Base-by-base conservation (phyloP, 345 rosid genomes). In the Acer saccharum region DNA sequence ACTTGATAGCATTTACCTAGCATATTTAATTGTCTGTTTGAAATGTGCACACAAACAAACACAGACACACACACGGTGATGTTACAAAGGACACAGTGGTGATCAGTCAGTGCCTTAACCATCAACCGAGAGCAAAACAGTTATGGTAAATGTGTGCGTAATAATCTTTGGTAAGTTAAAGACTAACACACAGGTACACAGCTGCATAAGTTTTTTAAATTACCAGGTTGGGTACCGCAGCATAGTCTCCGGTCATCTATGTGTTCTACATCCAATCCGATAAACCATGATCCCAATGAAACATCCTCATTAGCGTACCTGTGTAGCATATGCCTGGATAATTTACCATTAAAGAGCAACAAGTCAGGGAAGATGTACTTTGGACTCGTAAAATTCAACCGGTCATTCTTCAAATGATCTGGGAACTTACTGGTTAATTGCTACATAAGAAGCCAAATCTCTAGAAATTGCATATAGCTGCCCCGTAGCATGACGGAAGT, bases 401-500 rank as follows among this genome's bases (percentile, higher is more conserved):
- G 43, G 14, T 25, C 57, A 11, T 35, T 52, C n/a, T n/a, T 60
- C 12, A 23, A 10, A 65, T 63, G 55, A 65, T 0, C 67, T 16
- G 3, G 48, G 25, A 78, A 82, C 95, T 86, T 85, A 95, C 98
- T 85, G 97, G 87, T 95, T 95, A 71, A 90, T 89, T 17, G 97
- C 90, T 87, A 95, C 83, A 63, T 95, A 92, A 63, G 95, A 81
- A n/a, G 98, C 98, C 69, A 95, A 79, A 77, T 90, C 98, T 82
- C 88, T 92, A 63, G 98, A 95, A 69, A 93, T 80, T 7, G 98
- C 98, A 23, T 95, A 95, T 61, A 95, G 90, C 87, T 95, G 98
- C n/a, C 98, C 98, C 0, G 98, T 93, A 64, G 98, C 98, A 83
- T 95, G 98, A 75, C 98, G 98, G 86, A 95, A 95, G 75, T 95